These are phyloP conservation scores for Parmelia sp. DNA, from an alignment of 495 filamentous ascomycete genomes.

Conservation along the genomic window DNA sequence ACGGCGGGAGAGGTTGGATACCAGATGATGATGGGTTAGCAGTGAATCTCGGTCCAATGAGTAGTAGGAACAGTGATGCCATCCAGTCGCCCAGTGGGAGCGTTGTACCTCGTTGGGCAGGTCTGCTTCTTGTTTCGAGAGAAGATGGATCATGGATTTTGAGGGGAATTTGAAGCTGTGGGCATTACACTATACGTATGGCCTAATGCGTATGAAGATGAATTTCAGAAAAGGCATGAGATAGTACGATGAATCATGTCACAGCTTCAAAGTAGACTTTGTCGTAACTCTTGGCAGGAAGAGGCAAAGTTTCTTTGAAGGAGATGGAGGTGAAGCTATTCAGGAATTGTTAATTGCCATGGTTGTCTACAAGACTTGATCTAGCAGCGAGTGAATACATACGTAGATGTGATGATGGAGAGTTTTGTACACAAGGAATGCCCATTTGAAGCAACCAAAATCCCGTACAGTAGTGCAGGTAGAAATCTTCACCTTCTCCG, in stretches of 20 bases:
- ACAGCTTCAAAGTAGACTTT: neutral
- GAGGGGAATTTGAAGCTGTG: neutral
- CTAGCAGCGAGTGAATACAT: neutral
- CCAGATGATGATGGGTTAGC: neutral
- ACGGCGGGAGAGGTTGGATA: neutral
- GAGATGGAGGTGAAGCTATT: neutral
- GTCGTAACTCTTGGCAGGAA: neutral
- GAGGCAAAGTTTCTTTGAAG: neutral
- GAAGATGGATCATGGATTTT: neutral
- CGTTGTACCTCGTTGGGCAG: neutral
- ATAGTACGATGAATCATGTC: neutral
- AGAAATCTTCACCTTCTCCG: too few relatives aligned
- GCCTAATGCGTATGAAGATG: neutral
- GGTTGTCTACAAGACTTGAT: neutral
- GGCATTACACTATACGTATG: neutral
- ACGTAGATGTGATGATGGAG: neutral
- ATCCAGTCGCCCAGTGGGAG: neutral
- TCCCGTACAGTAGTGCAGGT: neutral
- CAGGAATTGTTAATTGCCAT: neutral
- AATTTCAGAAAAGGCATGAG: too few relatives aligned
- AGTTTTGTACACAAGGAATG: neutral
- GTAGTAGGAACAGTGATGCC: neutral
- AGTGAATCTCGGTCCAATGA: neutral
- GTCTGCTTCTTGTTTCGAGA: neutral
- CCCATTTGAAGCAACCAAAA: neutral